Base-by-base conservation (phyloP, 2,329 filamentous ascomycete genomes). In the Ophiostoma sp. region DNA sequence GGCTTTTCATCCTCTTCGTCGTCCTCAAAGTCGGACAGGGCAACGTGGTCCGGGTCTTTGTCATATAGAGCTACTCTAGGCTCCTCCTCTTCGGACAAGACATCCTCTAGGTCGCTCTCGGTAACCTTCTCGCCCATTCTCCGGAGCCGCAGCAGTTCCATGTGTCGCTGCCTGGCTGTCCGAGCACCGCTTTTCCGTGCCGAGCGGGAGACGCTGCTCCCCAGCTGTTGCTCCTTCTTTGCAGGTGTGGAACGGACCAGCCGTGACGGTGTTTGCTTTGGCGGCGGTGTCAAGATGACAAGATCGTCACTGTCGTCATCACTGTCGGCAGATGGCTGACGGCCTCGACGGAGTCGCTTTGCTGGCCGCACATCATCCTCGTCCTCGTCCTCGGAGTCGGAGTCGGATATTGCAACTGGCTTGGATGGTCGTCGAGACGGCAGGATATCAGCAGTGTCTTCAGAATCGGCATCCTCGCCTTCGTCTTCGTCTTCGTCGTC, bases 21-120 rank as follows among this genome's bases (percentile, higher is more conserved):
- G 25, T 81, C 80, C 15, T 81, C 78, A 71, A 81, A 81, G 45
- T 80, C 79, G 1, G 75, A 76, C 25, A 81, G 75, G 1, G 78
- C 80, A 0, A 75, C 69, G 39, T 77, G 69, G 11, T 80, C 78
- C 2, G 79, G 77, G 50, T 81, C 80, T 2, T 76, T 78, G 73
- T 81, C 80, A 69, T 81, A 81, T 0, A 80, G 72, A 0, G 76
- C 77, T 48, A 66, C 75, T 2, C 68, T 72, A 0, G 73, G 74
- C 45, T 72, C 75, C n/a, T 77, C 75, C 3, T 72, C 74, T 12
- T 55, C 64, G 1, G 59, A 55, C 4, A 52, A 63, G 9, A 61
- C 55, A 15, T 64, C 39, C 28, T 73, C 72, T 2, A 77, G 22
- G 17, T 77, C 77, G 52, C 71, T 74, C 8, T 78, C 74, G 1